A percentile compares a stretch with the other conserved stretches of the same genome.
These are phyloP conservation scores for Poa pratensis DNA, from an alignment of 176 grass and related monocot species.

Conservation along the genomic window DNA sequence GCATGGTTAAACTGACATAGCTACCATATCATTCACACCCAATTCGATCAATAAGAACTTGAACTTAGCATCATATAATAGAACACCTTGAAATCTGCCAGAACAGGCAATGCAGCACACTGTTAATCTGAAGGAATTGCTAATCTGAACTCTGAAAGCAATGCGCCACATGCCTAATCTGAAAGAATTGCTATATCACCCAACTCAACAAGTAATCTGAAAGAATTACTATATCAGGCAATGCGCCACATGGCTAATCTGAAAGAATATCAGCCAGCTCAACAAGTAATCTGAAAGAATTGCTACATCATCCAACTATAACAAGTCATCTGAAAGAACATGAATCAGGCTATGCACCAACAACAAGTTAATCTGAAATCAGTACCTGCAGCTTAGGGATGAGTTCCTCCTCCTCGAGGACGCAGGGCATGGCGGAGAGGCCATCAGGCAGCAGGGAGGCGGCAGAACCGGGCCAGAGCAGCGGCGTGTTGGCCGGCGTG, in stretches of 20 bases:
- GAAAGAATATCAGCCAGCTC: too few relatives aligned
- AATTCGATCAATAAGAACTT: background rate
- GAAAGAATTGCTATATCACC: too few relatives aligned
- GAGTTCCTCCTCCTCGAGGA: slow-evolving; percentile 51
- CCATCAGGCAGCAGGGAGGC: background rate
- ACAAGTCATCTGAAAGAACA: background rate
- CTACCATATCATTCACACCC: background rate
- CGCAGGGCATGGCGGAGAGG: slow-evolving; percentile 15
- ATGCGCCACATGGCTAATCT: too few relatives aligned
- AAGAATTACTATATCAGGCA: too few relatives aligned
- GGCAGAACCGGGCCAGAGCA: background rate
- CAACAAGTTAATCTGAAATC: background rate
- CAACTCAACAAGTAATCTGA: too few relatives aligned
- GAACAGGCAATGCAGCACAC: background rate
- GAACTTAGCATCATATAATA: background rate
- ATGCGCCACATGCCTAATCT: too few relatives aligned
- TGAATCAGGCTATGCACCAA: too few relatives aligned
- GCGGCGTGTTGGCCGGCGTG: slow-evolving; percentile 78
- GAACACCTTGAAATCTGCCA: background rate
- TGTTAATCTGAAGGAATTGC: background rate
- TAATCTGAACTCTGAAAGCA: too few relatives aligned
- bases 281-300: background rate
- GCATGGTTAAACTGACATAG: background rate
- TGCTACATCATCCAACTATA: background rate
- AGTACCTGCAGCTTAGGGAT: slow-evolving; percentile 57